phyloP scores from a whole-genome alignment of 2,329 filamentous ascomycete genomes.

The Colletotrichum sojae region DNA sequence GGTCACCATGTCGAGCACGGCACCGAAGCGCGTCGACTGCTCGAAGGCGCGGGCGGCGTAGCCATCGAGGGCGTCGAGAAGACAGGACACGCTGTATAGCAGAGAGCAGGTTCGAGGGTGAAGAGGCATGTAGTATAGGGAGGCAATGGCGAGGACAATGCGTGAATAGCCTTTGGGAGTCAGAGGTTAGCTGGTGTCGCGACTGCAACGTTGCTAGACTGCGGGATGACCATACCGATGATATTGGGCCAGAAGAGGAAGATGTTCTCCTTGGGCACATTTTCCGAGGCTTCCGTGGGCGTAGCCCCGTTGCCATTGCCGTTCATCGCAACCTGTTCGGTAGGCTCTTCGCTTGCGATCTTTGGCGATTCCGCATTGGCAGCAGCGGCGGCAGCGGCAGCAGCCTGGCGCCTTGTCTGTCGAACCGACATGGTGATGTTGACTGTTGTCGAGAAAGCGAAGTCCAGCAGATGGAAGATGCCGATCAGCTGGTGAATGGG shows the following conservation, averaged over 20 bases:
- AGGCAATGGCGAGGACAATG: slow-evolving; percentile 86
- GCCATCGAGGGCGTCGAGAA: slow-evolving; percentile 95
- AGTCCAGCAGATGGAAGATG: slow-evolving; percentile 12
- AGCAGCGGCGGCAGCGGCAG: slow-evolving; percentile 46
- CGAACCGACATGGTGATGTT: slow-evolving; percentile 54
- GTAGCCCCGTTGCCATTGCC: slow-evolving; percentile 61
- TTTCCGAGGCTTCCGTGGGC: slow-evolving; percentile 51
- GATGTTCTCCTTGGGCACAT: slow-evolving; percentile 75
- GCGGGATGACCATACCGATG: slow-evolving; percentile 71
- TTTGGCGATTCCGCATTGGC: slow-evolving; percentile 25
- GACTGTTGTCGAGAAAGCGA: not conserved
- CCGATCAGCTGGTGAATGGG: slow-evolving; percentile 20
- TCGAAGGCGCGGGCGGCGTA: slow-evolving; percentile 85
- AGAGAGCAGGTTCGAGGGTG: slow-evolving; percentile 96
- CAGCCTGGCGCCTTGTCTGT: slow-evolving; percentile 56
- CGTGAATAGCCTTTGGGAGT: slow-evolving; percentile 76
- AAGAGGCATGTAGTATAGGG: slow-evolving; percentile 98
- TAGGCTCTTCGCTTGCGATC: slow-evolving; percentile 16
- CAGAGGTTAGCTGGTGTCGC: slow-evolving; percentile 1
- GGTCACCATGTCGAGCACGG: slow-evolving; percentile 98
- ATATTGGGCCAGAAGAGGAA: slow-evolving; percentile 87
- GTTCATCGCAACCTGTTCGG: slow-evolving; percentile 52
- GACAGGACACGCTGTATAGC: slow-evolving; percentile 92
- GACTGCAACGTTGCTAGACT: not conserved
- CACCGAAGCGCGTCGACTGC: slow-evolving; percentile 95